Evolutionary conservation across 805 yeast genomes (phyloP).

Genomic region (Yueomyces sp.): DNA sequence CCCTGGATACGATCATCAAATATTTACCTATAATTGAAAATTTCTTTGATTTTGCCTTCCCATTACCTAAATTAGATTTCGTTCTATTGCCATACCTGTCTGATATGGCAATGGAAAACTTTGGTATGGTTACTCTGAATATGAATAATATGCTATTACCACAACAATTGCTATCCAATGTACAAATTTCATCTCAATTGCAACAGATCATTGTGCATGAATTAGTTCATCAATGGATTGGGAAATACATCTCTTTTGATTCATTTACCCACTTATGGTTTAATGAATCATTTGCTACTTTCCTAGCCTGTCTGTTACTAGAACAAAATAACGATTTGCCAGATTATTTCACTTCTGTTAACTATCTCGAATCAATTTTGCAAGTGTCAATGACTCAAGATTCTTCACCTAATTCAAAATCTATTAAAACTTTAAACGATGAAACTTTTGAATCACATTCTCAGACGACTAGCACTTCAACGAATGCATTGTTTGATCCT

Average conservation of each 20-base stretch:
- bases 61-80: constrained; percentile 52
- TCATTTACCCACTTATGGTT: constrained; percentile 62
- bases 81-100: constrained; percentile 56
- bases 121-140: constrained; percentile 53
- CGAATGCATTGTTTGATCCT: constrained; percentile 21
- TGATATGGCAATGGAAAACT: constrained; percentile 75
- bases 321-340: constrained; percentile 14
- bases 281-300: constrained; percentile 70
- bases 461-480: constrained; percentile 3
- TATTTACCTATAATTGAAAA: constrained; percentile 36
- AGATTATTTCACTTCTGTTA: constrained; percentile 13
- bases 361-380: constrained; percentile 12
- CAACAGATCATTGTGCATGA: constrained; percentile 58
- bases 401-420: constrained; percentile 4
- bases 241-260: constrained; percentile 53
- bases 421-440: constrained; percentile 5
- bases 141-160: constrained; percentile 35
- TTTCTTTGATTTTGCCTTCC: constrained; percentile 34
- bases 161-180: constrained; percentile 17
- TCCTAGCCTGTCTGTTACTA: constrained; percentile 42
- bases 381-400: constrained; percentile 9
- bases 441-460: background rate
- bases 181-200: constrained; percentile 22
- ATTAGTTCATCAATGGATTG: constrained; percentile 71
- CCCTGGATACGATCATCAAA: constrained; percentile 34